These are phyloP conservation scores for Talaromyces sp. DNA, from an alignment of 2,329 filamentous ascomycete species.

Conservation along the genomic window DNA sequence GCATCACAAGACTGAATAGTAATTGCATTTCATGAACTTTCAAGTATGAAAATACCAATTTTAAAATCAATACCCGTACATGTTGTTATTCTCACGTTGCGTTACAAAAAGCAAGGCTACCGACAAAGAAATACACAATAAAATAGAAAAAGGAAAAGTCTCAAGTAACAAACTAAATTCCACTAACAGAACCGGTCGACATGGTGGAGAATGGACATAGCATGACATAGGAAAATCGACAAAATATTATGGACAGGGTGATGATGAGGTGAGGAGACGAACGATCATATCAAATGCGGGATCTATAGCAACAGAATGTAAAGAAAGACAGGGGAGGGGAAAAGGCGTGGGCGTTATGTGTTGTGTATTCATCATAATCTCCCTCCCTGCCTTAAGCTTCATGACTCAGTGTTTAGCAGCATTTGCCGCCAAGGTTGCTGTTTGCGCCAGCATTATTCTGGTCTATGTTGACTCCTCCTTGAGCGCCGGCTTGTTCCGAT, in stretches of 20 bases:
- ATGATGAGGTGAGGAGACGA: not conserved
- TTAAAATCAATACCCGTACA: not conserved
- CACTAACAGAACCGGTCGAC: not conserved
- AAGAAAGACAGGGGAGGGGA: not conserved
- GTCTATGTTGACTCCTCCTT: conserved; percentile 67
- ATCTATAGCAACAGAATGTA: not conserved
- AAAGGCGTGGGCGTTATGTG: not conserved
- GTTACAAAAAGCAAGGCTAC: not conserved
- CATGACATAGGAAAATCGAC: conserved; percentile 11
- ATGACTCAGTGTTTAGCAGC: conserved; percentile 57
- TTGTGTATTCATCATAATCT: not conserved
- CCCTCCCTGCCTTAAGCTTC: not conserved
- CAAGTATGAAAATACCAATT: not conserved
- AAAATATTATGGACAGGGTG: not conserved
- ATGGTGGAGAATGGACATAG: not conserved
- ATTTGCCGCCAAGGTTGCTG: conserved; percentile 61
- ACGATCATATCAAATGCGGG: not conserved
- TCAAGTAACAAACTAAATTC: not conserved
- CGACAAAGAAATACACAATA: not conserved
- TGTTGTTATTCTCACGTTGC: not conserved
- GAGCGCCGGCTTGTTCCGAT: conserved; percentile 58
- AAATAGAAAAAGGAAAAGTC: not conserved
- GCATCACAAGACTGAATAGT: not conserved
- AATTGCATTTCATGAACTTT: no score
- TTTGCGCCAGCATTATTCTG: conserved; percentile 50